phyloP scores from a whole-genome alignment of 176 grass and related monocot genomes.

The Musa itinerans region DNA sequence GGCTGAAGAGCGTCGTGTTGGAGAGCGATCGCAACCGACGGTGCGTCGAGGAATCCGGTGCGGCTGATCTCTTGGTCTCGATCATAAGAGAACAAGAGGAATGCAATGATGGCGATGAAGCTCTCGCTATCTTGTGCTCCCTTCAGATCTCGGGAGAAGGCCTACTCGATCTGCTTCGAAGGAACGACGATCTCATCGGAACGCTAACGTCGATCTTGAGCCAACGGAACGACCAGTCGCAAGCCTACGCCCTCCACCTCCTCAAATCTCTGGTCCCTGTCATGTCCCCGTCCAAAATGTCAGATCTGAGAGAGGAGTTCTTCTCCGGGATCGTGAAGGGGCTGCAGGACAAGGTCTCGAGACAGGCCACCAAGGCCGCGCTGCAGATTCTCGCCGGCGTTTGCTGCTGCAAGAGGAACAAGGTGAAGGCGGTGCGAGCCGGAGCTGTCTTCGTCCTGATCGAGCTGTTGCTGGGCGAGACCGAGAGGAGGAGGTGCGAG shows the following conservation, averaged over 20 bases:
- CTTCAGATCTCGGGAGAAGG: constrained; percentile 45
- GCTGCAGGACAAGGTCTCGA: constrained; percentile 26
- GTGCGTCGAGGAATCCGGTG: constrained; percentile 37
- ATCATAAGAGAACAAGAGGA: constrained; percentile 26
- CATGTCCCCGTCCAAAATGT: constrained; percentile 25
- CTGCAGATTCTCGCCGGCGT: constrained; percentile 47
- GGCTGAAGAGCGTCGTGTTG: constrained; percentile 34
- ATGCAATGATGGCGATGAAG: constrained; percentile 12
- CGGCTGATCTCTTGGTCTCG: constrained; percentile 36
- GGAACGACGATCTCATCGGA: constrained; percentile 22
- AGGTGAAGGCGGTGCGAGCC: constrained; percentile 45
- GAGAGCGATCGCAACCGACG: constrained; percentile 65
- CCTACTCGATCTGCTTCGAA: constrained; percentile 23
- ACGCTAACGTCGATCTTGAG: constrained; percentile 38
- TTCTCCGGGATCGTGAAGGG: constrained; percentile 34
- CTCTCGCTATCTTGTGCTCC: constrained; percentile 48
- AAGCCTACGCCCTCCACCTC: constrained; percentile 35
- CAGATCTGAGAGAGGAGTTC: constrained; percentile 27
- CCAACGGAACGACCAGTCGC: constrained; percentile 40
- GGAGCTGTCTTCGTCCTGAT: constrained; percentile 44
- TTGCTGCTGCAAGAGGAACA: constrained; percentile 44
- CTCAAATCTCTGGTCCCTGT: constrained; percentile 38
- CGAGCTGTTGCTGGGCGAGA: constrained; percentile 35
- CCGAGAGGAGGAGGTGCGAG: constrained; percentile 32
- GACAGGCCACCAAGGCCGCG: constrained; percentile 44